Conservation (phyloP, 352 stramenopile species). For the Pythium vanterpoolii region DNA sequence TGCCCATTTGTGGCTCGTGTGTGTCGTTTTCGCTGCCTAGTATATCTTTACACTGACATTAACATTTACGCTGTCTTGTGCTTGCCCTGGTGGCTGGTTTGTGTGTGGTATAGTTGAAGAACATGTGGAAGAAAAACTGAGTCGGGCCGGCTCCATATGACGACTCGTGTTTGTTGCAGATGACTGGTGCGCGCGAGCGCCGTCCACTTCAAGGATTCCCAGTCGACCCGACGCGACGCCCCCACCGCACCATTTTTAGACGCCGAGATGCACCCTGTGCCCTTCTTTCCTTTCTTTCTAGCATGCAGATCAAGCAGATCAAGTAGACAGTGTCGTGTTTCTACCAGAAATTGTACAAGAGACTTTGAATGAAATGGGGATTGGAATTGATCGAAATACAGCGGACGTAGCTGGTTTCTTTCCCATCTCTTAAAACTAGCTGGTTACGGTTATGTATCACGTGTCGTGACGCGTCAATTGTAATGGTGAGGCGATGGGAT, state of each 20-base stretch:
- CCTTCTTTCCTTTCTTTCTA: no score
- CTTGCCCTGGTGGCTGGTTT: not conserved
- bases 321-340: slow-evolving; percentile 5
- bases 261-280: slow-evolving; percentile 23
- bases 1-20: no score
- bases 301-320: not conserved
- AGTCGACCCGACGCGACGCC: not conserved
- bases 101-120: slow-evolving; percentile 67
- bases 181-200: not conserved
- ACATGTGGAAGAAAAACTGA: slow-evolving; percentile 86
- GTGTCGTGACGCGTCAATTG: no score
- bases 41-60: slow-evolving; percentile 1
- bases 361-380: no score
- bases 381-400: no score
- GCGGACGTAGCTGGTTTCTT: no score
- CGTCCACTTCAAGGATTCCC: slow-evolving; percentile 11
- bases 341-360: slow-evolving; percentile 14
- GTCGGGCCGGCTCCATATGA: not conserved
- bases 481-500: no score
- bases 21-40: not conserved
- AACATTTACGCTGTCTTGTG: not conserved
- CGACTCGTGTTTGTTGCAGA: not conserved
- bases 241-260: slow-evolving; percentile 18
- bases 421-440: no score
- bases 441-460: no score